Evolutionary conservation across 1,284 basidiomycete species (phyloP).

Genomic region (Leccinum subrobustum): DNA sequence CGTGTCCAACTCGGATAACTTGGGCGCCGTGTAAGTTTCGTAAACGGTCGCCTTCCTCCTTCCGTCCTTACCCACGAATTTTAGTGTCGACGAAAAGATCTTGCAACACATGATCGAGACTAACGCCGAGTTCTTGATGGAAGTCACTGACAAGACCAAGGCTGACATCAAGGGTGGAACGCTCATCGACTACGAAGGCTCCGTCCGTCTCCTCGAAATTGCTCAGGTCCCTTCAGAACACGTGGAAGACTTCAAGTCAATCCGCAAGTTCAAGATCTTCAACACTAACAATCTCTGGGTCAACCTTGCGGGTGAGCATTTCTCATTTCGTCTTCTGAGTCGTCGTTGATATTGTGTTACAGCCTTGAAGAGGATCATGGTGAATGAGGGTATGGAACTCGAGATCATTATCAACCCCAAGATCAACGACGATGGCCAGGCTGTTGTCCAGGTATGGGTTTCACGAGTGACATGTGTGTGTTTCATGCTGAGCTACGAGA

Average conservation of each 20-base stretch:
- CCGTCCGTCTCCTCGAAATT: conserved; percentile 93
- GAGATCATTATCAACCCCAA: conserved; percentile 97
- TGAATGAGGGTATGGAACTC: conserved; percentile 87
- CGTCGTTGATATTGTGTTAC: conserved; percentile 12
- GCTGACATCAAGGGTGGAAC: conserved; percentile 99
- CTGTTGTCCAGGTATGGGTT: conserved; percentile 65
- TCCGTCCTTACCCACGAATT: conserved; percentile 8
- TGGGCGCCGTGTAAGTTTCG: conserved; percentile 90
- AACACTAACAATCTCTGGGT: conserved; percentile 99
- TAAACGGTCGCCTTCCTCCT: conserved; percentile 24
- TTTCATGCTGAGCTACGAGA: conserved; percentile 23
- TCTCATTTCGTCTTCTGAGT: background rate
- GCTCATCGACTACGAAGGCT: conserved; percentile 95
- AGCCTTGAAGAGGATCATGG: conserved; percentile 94
- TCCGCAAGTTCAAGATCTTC: conserved; percentile 95
- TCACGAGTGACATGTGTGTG: background rate
- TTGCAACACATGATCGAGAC: conserved; percentile 90
- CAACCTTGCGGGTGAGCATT: conserved; percentile 69
- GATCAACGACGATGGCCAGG: conserved; percentile 82
- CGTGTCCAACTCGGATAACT: conserved; percentile 98
- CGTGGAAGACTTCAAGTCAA: conserved; percentile 96
- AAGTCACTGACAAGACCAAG: conserved; percentile 99
- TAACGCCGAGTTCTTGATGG: conserved; percentile 93
- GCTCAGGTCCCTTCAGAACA: conserved; percentile 99
- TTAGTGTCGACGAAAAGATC: conserved; percentile 78